A percentile compares a stretch with the other conserved stretches of the same genome.
Evolutionary conservation across 1,139 yeast genomes (phyloP).

Genomic region (Yamadazyma spencermartinsiae): DNA sequence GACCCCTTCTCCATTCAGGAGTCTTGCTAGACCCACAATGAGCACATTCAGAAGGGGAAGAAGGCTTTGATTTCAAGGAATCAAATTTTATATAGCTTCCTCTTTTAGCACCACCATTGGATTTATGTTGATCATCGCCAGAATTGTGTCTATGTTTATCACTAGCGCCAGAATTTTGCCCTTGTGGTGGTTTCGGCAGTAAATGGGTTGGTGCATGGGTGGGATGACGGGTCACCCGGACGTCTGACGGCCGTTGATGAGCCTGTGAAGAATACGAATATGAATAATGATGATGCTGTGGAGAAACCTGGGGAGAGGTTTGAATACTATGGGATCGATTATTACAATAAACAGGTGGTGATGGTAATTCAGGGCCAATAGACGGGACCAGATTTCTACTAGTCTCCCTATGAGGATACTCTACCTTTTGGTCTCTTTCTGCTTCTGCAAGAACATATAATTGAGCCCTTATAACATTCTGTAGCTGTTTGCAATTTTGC

Average conservation of each 20-base stretch:
- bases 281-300: background rate
- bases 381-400: conserved; percentile 2
- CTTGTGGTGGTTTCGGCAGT: too few relatives aligned
- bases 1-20: conserved; percentile 51
- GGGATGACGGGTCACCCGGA: too few relatives aligned
- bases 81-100: conserved; percentile 6
- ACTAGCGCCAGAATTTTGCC: too few relatives aligned
- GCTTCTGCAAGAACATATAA: background rate
- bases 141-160: too few relatives aligned
- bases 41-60: conserved; percentile 18
- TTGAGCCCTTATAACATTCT: conserved; percentile 9
- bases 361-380: background rate
- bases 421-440: too few relatives aligned
- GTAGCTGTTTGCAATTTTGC: conserved; percentile 5
- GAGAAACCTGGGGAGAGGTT: background rate
- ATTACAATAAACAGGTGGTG: background rate
- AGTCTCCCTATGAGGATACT: too few relatives aligned
- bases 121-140: background rate
- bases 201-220: background rate
- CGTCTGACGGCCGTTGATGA: too few relatives aligned
- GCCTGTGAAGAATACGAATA: background rate
- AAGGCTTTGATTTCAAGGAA: background rate
- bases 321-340: background rate
- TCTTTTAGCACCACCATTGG: conserved; percentile 1
- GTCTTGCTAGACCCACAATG: conserved; percentile 35